Conservation (phyloP, 2,329 filamentous ascomycete genomes). For the Phialophora expanda region DNA sequence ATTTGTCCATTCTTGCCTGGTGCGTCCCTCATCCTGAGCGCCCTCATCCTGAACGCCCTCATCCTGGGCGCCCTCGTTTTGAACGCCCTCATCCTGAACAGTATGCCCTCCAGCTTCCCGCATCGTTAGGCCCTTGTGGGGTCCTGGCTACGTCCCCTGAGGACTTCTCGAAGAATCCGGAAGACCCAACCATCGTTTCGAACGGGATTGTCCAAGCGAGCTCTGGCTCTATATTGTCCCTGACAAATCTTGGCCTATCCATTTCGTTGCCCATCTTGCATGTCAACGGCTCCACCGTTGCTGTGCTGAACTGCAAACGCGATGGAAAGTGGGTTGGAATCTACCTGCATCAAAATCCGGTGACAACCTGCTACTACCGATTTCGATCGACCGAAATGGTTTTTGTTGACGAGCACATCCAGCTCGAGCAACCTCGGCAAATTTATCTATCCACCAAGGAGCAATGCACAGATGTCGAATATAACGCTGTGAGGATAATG, state of each 20-base stretch:
- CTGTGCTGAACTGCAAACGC: neutral
- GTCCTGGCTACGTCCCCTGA: neutral
- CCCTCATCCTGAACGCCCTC: neutral
- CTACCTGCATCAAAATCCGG: neutral
- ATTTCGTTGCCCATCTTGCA: neutral
- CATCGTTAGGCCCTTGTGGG: neutral
- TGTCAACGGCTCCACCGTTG: neutral
- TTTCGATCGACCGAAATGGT: neutral
- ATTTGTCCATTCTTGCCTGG: slow-evolving; percentile 32
- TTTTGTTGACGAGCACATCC: neutral
- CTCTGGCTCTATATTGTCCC: neutral
- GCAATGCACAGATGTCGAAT: too few species aligned
- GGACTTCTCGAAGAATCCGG: neutral
- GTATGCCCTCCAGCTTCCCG: neutral
- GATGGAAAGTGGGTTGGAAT: neutral
- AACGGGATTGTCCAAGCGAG: too few species aligned
- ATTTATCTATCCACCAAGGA: too few species aligned
- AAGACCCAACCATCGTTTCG: neutral
- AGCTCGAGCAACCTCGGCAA: too few species aligned
- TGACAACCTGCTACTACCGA: neutral
- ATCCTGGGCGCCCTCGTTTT: neutral
- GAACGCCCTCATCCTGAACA: neutral
- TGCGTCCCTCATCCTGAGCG: neutral
- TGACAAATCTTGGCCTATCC: neutral
- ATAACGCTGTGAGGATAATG: too few species aligned